These are phyloP conservation scores for Geoglossum cookeanum DNA, from an alignment of 2,329 filamentous ascomycete species.

Conservation along the genomic window DNA sequence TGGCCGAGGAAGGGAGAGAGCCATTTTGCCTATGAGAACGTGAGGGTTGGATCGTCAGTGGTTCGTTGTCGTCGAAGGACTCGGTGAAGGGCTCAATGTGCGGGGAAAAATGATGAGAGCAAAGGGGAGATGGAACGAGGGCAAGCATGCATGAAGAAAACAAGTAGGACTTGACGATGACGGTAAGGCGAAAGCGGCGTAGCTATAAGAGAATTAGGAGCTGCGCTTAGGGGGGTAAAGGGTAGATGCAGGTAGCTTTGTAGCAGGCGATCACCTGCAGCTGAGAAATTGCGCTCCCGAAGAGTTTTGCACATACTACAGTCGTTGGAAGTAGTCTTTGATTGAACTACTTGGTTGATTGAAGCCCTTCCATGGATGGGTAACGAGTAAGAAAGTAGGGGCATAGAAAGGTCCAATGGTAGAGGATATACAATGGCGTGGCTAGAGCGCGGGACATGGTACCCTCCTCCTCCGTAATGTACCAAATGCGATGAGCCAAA, in stretches of 20 bases:
- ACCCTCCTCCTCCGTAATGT: background rate
- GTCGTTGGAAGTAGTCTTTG: background rate
- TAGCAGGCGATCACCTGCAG: too few species aligned
- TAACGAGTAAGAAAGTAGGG: background rate
- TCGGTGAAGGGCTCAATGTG: too few species aligned
- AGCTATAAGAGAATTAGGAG: too few species aligned
- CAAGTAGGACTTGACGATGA: too few species aligned
- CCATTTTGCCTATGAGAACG: conserved; percentile 56
- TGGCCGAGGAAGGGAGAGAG: conserved; percentile 79
- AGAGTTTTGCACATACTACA: too few species aligned
- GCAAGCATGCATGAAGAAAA: background rate
- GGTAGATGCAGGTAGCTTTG: conserved; percentile 6
- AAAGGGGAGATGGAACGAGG: too few species aligned
- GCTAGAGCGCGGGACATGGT: too few species aligned
- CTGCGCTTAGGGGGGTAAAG: background rate
- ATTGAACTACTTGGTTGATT: background rate
- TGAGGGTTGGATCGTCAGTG: too few species aligned
- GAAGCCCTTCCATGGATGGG: background rate
- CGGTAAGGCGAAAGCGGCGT: too few species aligned
- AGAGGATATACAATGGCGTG: too few species aligned
- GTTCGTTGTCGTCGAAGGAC: too few species aligned
- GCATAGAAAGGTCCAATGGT: background rate
- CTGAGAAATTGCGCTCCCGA: too few species aligned
- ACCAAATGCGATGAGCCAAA: background rate
- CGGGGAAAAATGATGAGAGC: background rate